phyloP scores from a whole-genome alignment of 371 early-diverging fungal species.

The Mortierella sp. region DNA sequence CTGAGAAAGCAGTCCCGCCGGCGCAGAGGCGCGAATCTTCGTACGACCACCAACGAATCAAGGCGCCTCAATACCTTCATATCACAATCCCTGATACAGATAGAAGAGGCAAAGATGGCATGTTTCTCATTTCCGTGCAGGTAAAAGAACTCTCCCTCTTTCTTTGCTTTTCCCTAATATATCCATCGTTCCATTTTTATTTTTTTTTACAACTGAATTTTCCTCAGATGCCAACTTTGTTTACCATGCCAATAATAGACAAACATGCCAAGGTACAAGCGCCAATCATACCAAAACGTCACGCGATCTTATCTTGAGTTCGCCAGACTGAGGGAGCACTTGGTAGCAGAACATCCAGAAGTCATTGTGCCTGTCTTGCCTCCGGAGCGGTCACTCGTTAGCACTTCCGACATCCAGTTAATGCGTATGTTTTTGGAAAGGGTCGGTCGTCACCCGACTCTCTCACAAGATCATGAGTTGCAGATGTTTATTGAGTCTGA shows the following conservation, averaged over 20 bases:
- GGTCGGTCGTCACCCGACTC: conserved; percentile 40
- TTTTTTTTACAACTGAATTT: not conserved
- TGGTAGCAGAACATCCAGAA: conserved; percentile 53
- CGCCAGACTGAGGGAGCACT: conserved; percentile 44
- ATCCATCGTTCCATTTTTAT: not conserved
- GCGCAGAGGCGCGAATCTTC: conserved; percentile 31
- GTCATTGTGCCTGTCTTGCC: conserved; percentile 46
- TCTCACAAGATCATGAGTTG: conserved; percentile 51
- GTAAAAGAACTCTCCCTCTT: conserved; percentile 7
- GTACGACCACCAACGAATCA: conserved; percentile 49
- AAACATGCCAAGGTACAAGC: conserved; percentile 52
- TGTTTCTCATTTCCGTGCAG: conserved; percentile 47
- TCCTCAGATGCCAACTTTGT: not conserved
- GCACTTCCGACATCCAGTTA: conserved; percentile 33
- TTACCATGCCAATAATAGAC: conserved; percentile 19
- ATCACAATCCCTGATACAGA: conserved; percentile 49
- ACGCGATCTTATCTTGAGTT: conserved; percentile 53
- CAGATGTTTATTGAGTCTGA: conserved; percentile 57
- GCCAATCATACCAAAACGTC: conserved; percentile 46
- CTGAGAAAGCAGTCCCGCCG: conserved; percentile 15
- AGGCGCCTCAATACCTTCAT: conserved; percentile 49
- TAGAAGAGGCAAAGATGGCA: conserved; percentile 46
- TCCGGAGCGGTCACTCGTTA: conserved; percentile 46
- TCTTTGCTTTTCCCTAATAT: not conserved
- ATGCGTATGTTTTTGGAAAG: conserved; percentile 49